These are phyloP conservation scores for Zostera marina DNA, from an alignment of 116 monocot genomes.

Conservation along the genomic window DNA sequence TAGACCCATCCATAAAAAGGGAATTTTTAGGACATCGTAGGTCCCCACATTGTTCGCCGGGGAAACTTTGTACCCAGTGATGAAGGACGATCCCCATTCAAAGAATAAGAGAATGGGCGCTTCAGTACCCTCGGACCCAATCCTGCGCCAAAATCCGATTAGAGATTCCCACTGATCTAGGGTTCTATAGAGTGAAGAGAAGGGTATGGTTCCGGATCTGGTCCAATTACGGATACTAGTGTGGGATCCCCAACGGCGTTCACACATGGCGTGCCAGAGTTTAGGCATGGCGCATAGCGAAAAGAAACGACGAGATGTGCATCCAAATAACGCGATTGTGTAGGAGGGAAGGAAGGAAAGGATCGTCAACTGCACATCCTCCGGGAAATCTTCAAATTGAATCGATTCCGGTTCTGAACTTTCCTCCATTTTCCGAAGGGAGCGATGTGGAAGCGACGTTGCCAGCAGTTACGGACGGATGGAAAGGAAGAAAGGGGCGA, in stretches of 20 bases:
- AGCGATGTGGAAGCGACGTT: too few species aligned
- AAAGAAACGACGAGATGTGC: conserved; percentile 63
- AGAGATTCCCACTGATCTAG: conserved; percentile 57
- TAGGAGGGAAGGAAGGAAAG: conserved; percentile 53
- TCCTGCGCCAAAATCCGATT: conserved; percentile 89
- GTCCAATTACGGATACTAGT: conserved; percentile 29
- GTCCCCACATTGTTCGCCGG: conserved; percentile 26
- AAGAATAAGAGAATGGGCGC: conserved; percentile 50
- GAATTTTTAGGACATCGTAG: conserved; percentile 40
- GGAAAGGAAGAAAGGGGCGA: too few species aligned
- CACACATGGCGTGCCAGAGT: conserved; percentile 54
- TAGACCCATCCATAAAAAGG: conserved; percentile 66
- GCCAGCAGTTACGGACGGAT: too few species aligned
- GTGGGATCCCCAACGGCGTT: conserved; percentile 61
- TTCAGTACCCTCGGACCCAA: conserved; percentile 13
- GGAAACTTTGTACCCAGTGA: conserved; percentile 46
- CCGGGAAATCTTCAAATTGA: conserved; percentile 58
- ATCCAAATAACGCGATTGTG: conserved; percentile 55
- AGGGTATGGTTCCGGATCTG: conserved; percentile 5
- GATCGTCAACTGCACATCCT: conserved; percentile 62
- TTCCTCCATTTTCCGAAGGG: too few species aligned
- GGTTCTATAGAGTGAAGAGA: conserved; percentile 24
- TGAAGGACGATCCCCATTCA: conserved; percentile 62
- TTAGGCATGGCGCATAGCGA: conserved; percentile 28
- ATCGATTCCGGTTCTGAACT: neutral